Percentiles rank a stretch among this genome's conserved stretches.
Conservation (phyloP, 2,329 filamentous ascomycete species). For the Reticulascus tulasneorum region DNA sequence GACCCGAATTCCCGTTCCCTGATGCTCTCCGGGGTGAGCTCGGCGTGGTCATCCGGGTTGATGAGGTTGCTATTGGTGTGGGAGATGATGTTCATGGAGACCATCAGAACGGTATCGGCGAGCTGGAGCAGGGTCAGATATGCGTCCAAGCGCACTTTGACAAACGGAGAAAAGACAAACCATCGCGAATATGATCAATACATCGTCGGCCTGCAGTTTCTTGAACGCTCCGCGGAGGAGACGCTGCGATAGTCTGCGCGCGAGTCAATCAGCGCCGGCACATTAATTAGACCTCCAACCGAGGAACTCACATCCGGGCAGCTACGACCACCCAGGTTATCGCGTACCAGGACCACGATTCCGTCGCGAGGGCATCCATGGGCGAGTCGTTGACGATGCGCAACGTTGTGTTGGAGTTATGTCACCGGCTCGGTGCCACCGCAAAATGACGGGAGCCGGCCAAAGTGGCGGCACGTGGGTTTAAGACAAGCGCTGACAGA, state of each 20-base stretch:
- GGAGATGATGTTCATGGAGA: constrained; percentile 50
- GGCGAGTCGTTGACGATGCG: no score
- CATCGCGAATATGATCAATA: constrained; percentile 49
- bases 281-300: background rate
- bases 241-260: constrained; percentile 31
- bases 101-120: constrained; percentile 51
- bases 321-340: constrained; percentile 34
- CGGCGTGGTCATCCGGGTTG: constrained; percentile 37
- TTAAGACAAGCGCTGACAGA: no score
- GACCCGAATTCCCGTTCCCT: constrained; percentile 44
- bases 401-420: no score
- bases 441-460: no score
- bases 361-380: constrained; percentile 28
- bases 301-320: constrained; percentile 32
- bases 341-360: constrained; percentile 43
- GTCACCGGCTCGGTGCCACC: no score
- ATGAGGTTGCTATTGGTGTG: constrained; percentile 58
- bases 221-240: constrained; percentile 39
- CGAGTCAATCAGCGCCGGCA: background rate
- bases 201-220: constrained; percentile 52
- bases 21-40: constrained; percentile 42
- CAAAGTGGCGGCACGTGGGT: no score
- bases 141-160: background rate
- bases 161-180: constrained; percentile 28
- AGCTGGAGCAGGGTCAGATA: constrained; percentile 19